Evolutionary conservation across 495 filamentous ascomycete species (phyloP).

Genomic region (Choiromyces venosus): DNA sequence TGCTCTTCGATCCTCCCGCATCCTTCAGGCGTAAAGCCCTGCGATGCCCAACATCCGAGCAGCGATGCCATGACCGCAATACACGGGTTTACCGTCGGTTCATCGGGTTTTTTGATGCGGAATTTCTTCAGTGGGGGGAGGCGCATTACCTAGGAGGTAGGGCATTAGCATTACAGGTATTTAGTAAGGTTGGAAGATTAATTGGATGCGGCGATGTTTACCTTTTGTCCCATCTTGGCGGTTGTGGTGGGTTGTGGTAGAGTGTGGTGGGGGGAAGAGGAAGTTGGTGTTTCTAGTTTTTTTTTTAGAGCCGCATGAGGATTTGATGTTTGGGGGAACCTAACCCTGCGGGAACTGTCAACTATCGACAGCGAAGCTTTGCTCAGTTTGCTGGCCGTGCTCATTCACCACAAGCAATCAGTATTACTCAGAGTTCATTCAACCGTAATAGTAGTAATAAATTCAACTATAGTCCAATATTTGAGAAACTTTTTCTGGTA

Average conservation of each 20-base stretch:
- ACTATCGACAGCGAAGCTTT: neutral
- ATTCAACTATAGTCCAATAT: neutral
- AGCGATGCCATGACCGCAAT: constrained; percentile 80
- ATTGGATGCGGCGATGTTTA: neutral
- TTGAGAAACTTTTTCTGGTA: neutral
- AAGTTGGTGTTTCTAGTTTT: neutral
- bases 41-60: constrained; percentile 87
- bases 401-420: neutral
- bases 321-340: neutral
- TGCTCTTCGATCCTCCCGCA: constrained; percentile 76
- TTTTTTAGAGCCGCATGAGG: constrained; percentile 6
- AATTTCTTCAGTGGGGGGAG: constrained; percentile 81
- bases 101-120: constrained; percentile 76
- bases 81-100: constrained; percentile 70
- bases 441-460: neutral
- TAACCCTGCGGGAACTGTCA: neutral
- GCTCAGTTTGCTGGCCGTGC: neutral
- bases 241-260: neutral
- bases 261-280: neutral
- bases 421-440: neutral
- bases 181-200: neutral
- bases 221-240: constrained; percentile 33
- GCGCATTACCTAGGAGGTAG: constrained; percentile 51
- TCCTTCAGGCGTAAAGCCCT: constrained; percentile 64
- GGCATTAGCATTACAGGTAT: constrained; percentile 2